Evolutionary conservation across 805 yeast species (phyloP), one percentile per base, ranked within the genome.

Genomic region (Monosporozyma aquatica): DNA sequence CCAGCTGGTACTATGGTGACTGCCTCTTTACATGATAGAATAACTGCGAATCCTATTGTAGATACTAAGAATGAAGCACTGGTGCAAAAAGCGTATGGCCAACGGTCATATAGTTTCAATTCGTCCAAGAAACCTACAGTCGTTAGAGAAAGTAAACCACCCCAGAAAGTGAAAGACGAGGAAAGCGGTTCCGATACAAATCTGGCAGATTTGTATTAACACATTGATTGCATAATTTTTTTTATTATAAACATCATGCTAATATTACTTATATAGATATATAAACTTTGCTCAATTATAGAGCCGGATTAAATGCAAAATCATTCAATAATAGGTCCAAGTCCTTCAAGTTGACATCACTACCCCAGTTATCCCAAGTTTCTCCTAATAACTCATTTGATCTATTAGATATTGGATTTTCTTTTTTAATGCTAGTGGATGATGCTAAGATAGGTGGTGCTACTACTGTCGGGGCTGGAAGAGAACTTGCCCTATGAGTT

Each of bases 261-360:
- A 23, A 23, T 23, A 9, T 23, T 23, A 23, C 25, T 6, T 23
- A 23, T 23, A 23, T 6, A 23, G 25, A 22, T 34, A 15, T 13
- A 20, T 20, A 17, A 5, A 21, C 4, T 13, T n/a, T 20, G 20
- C 14, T 11, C 13, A n/a, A 39, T 42, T 40, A 69, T 71, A 56
- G 48, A 11, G 62, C 52, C 4, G 86, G 78, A 50, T 83, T 85
- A 67, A 87, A 87, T 5, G 95, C 96, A 62, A 86, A 86, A 55
- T 86, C 95, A 55, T 83, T 85, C 95, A 87, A 84, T 44, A 87
- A 83, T 38, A 85, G 70, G 49, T 85, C 95, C 25, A 87, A 87
- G 55, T 87, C 94, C 55, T 80, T 82, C 87, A 71, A 68, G 2
- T 68, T 61, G 53, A 64, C 57, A 32, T 67, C 71, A 15, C 64